These are phyloP conservation scores for Phytopythium vexans DNA, from an alignment of 352 stramenopile genomes.

Conservation along the genomic window DNA sequence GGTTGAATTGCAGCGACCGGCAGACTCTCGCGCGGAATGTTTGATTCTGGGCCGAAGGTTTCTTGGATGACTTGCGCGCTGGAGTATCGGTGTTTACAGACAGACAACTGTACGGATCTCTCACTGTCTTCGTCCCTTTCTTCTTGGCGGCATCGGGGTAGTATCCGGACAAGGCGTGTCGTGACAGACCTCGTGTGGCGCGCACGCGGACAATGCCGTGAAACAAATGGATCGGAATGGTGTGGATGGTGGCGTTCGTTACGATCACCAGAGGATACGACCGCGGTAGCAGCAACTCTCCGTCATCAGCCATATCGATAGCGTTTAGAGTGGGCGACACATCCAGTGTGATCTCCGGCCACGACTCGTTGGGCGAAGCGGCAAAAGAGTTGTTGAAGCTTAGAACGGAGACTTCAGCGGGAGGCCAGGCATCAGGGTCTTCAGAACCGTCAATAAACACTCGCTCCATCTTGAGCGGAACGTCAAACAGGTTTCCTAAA, in stretches of 20 bases:
- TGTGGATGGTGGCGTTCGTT: slow-evolving; percentile 37
- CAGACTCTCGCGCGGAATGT: slow-evolving; percentile 14
- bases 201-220: slow-evolving; percentile 29
- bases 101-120: background rate
- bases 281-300: slow-evolving; percentile 7
- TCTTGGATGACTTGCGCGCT: too few relatives aligned
- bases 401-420: slow-evolving; percentile 25
- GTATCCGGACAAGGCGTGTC: slow-evolving; percentile 18
- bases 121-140: background rate
- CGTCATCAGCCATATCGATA: background rate
- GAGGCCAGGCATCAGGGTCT: background rate
- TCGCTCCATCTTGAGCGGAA: slow-evolving; percentile 34
- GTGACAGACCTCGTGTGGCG: slow-evolving; percentile 21
- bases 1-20: slow-evolving; percentile 34
- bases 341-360: slow-evolving; percentile 26
- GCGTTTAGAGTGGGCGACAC: slow-evolving; percentile 12
- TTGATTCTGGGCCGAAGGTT: too few relatives aligned
- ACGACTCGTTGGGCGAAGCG: slow-evolving; percentile 16
- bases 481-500: slow-evolving; percentile 41
- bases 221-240: slow-evolving; percentile 29
- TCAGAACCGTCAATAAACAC: slow-evolving; percentile 23
- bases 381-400: slow-evolving; percentile 21
- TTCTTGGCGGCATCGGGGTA: slow-evolving; percentile 2
- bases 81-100: background rate
- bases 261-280: slow-evolving; percentile 29